These are phyloP conservation scores for Cadophora luteo-olivacea DNA, from an alignment of 2,329 filamentous ascomycete species.

Conservation along the genomic window DNA sequence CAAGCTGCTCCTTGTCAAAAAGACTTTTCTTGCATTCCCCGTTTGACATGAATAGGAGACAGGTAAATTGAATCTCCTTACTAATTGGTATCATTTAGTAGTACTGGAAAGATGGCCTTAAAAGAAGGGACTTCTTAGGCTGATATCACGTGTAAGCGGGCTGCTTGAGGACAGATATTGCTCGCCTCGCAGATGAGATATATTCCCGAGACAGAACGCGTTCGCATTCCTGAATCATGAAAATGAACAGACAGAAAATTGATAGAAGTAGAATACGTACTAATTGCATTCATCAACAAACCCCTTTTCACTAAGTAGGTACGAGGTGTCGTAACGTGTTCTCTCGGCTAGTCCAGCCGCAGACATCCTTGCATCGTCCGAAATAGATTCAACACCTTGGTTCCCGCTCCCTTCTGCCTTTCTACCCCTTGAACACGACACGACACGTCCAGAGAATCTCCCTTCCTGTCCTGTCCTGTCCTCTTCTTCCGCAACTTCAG, in stretches of 20 bases:
- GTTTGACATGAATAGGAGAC: not conserved
- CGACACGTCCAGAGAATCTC: slow-evolving; percentile 3
- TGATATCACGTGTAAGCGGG: slow-evolving; percentile 2
- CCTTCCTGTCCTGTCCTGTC: not conserved
- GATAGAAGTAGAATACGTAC: not conserved
- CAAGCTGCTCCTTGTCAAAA: too few species aligned
- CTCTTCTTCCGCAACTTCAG: slow-evolving; percentile 18
- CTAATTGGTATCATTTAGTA: not conserved
- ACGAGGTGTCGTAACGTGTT: slow-evolving; percentile 11
- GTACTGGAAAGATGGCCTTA: not conserved
- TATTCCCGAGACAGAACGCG: not conserved
- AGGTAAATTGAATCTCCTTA: not conserved
- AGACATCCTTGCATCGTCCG: slow-evolving; percentile 17
- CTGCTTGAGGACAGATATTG: not conserved
- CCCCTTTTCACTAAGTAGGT: not conserved
- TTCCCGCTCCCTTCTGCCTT: not conserved
- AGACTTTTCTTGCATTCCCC: not conserved
- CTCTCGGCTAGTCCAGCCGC: slow-evolving; percentile 17
- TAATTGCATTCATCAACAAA: not conserved
- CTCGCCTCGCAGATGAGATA: not conserved
- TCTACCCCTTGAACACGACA: slow-evolving; percentile 16
- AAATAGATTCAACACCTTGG: slow-evolving; percentile 11
- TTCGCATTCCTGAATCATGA: not conserved
- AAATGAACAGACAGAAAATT: not conserved
- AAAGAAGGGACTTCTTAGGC: not conserved